Base-by-base conservation (phyloP, 2,329 filamentous ascomycete species). In the Botryotinia narcissicola region DNA sequence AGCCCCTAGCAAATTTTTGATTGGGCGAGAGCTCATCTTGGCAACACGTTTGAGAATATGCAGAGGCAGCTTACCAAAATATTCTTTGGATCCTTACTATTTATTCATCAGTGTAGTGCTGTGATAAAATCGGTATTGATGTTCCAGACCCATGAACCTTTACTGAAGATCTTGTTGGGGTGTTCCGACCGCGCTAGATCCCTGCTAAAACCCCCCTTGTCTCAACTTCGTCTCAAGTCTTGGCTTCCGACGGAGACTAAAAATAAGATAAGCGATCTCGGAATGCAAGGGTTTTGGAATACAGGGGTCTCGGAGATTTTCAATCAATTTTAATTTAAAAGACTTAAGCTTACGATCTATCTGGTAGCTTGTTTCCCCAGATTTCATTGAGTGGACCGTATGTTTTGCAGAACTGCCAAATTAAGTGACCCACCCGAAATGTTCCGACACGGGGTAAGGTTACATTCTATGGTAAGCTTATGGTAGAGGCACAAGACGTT, bases 351-450 rank as follows among this genome's bases (percentile, higher is more conserved):
- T 66, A 72, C 60, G 35, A 66, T 67, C 60, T 48, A 67, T 66
- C 64, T 66, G 48, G 48, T 32, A 59, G 70, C 61, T 72, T 72
- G 70, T 66, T 72, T 72, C 70, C 70, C 70, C 70, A 9, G 70
- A 57, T 72, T 66, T 59, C 1, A 22, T 20, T 12, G 69, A 40
- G 22, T 71, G 69, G 57, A 29, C 2, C 29, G 25, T 22, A 22
- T 71, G 69, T 63, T 70, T 70, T 59, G 54, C 54, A 44, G 59
- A 14, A 29, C 22, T 22, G 14, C 25, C 29, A 40, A 4, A 14
- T 35, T 71, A n/a, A n/a, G 42, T 37, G 35, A 20, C 25, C 57
- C 37, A 14, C 37, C 42, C 54, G 18, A 29, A 18, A 54, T 10
- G 22, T 8, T 63, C 29, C 29, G 35, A 64, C 29, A 48, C 18